A percentile compares a stretch with the other conserved stretches of the same genome.
phyloP scores from a whole-genome alignment of 2,329 filamentous ascomycete species.

The Fusarium buharicum region DNA sequence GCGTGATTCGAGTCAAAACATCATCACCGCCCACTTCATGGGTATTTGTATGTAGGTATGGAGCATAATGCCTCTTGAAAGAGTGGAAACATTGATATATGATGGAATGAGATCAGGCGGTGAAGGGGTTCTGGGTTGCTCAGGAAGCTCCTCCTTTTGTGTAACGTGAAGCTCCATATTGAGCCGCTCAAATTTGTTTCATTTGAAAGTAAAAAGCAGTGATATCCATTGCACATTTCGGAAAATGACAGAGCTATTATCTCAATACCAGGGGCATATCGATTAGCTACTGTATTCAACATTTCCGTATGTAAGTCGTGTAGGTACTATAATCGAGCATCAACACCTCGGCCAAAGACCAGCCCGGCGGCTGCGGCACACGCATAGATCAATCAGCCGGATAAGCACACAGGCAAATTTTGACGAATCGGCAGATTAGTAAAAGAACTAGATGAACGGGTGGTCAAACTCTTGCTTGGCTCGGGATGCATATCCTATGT shows the following conservation, averaged over 20 bases:
- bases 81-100: conserved; percentile 4
- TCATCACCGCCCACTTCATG: background rate
- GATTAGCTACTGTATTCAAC: background rate
- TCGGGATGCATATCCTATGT: background rate
- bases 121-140: conserved; percentile 5
- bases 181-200: background rate
- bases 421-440: background rate
- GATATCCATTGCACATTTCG: conserved; percentile 3
- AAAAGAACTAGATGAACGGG: background rate
- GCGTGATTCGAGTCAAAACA: background rate
- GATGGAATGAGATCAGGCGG: conserved; percentile 13
- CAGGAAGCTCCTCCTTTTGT: background rate
- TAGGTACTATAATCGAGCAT: background rate
- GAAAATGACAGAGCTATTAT: background rate
- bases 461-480: background rate
- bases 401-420: conserved; percentile 2
- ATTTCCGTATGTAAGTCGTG: background rate
- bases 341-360: background rate
- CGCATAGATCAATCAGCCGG: conserved; percentile 11
- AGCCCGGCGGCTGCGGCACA: conserved; percentile 3
- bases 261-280: conserved; percentile 4
- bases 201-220: background rate
- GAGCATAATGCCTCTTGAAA: background rate
- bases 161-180: background rate
- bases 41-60: background rate